Conservation (phyloP, 768 basidiomycete genomes). For the Lactifluus piperatus region DNA sequence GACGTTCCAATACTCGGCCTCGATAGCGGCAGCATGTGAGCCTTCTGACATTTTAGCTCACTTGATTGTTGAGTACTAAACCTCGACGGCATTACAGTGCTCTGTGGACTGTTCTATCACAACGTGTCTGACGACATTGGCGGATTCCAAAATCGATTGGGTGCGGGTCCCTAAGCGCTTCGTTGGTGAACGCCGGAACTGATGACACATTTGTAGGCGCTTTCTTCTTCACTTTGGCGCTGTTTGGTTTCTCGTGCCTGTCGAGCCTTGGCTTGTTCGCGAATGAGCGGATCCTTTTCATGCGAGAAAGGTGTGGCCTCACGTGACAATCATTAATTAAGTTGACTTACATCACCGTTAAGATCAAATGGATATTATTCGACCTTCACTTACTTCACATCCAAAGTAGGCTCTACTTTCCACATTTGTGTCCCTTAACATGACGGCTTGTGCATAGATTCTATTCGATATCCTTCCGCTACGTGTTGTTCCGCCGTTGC, state of each 20-base stretch:
- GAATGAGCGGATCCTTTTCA: constrained; percentile 92
- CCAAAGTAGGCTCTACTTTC: constrained; percentile 49
- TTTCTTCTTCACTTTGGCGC: constrained; percentile 94
- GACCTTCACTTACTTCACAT: constrained; percentile 91
- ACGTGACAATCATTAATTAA: neutral
- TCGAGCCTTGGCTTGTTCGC: constrained; percentile 92
- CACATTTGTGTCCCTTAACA: neutral
- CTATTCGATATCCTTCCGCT: constrained; percentile 95
- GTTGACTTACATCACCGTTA: constrained; percentile 7
- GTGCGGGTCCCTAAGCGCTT: constrained; percentile 29
- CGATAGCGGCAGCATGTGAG: constrained; percentile 78
- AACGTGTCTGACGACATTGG: constrained; percentile 89
- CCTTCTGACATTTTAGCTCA: constrained; percentile 17
- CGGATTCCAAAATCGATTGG: constrained; percentile 93
- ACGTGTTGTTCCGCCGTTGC: constrained; percentile 87
- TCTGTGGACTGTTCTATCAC: constrained; percentile 92
- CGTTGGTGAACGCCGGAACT: neutral
- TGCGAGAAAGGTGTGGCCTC: constrained; percentile 79
- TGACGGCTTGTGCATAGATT: constrained; percentile 38
- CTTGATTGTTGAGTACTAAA: neutral
- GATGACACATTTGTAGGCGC: constrained; percentile 42
- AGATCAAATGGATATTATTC: constrained; percentile 98
- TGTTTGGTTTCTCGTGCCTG: constrained; percentile 95
- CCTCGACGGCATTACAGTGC: constrained; percentile 36
- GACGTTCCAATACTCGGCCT: constrained; percentile 81